These are phyloP conservation scores for Plasmodium gallinaceum DNA, from an alignment of 169 alveolate genomes.

Conservation along the genomic window DNA sequence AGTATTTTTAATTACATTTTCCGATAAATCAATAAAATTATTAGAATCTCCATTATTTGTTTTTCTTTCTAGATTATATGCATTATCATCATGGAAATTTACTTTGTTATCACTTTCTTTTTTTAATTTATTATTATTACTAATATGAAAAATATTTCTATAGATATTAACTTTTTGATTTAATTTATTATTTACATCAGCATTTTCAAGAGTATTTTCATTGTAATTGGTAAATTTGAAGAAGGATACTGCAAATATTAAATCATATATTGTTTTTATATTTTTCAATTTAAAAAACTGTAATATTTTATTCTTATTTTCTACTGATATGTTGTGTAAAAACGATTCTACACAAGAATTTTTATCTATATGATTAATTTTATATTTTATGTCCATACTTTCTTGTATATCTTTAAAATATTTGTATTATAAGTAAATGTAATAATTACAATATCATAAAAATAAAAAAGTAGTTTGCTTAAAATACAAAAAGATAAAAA, in stretches of 20 bases:
- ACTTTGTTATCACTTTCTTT: slow-evolving; percentile 15
- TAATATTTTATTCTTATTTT: slow-evolving; percentile 38
- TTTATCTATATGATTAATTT: slow-evolving; percentile 10
- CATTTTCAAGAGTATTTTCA: slow-evolving; percentile 19
- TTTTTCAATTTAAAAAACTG: slow-evolving; percentile 35
- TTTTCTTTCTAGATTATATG: background rate
- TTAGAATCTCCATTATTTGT: background rate
- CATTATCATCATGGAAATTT: background rate
- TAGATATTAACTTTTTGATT: slow-evolving; percentile 9
- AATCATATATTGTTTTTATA: slow-evolving; percentile 62
- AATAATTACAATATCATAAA: too few relatives aligned
- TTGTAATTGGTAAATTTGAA: slow-evolving; percentile 33
- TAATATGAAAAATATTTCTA: slow-evolving; percentile 10
- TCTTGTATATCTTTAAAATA: background rate
- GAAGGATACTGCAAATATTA: slow-evolving; percentile 24
- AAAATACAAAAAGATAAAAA: too few relatives aligned
- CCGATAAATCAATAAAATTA: background rate
- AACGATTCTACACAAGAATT: slow-evolving; percentile 4
- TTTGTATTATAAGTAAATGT: too few relatives aligned
- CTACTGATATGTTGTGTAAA: slow-evolving; percentile 47
- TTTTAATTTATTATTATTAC: slow-evolving; percentile 12
- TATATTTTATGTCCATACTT: slow-evolving; percentile 23
- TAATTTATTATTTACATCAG: slow-evolving; percentile 18
- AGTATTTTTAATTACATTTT: background rate
- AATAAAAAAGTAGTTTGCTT: too few relatives aligned